Evolutionary conservation across 164 flowering plant genomes (phyloP).

Genomic region (Nymphaea colorata): DNA sequence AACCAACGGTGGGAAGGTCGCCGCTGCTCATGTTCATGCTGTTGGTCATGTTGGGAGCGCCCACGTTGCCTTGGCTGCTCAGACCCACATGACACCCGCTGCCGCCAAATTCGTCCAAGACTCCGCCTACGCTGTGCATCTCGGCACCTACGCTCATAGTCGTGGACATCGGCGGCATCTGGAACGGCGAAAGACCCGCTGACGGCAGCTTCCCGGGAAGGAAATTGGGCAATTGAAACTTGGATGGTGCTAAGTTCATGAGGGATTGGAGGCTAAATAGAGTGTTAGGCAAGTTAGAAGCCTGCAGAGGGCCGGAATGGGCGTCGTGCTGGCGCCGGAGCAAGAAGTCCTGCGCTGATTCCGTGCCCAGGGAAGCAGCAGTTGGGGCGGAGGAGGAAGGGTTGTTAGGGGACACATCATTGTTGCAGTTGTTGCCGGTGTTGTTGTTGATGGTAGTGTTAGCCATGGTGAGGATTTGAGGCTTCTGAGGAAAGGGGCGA

Average conservation of each 20-base stretch:
- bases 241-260: background rate
- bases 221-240: background rate
- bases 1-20: background rate
- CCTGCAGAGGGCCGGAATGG: background rate
- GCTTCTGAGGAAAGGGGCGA: slow-evolving; percentile 40
- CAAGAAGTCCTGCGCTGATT: background rate
- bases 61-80: background rate
- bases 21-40: background rate
- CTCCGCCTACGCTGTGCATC: background rate
- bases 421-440: background rate
- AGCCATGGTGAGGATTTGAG: slow-evolving; percentile 4
- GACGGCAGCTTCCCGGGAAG: background rate
- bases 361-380: background rate
- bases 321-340: background rate
- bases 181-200: background rate
- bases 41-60: background rate
- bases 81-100: background rate
- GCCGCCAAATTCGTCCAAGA: background rate
- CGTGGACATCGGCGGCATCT: background rate
- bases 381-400: background rate
- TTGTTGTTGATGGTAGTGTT: background rate
- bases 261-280: background rate
- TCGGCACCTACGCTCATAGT: background rate
- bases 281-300: background rate
- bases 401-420: background rate